Percentiles rank a stretch among this genome's conserved stretches.
Conservation (phyloP, 2,329 filamentous ascomycete species). For the Stromatinia cepivora region DNA sequence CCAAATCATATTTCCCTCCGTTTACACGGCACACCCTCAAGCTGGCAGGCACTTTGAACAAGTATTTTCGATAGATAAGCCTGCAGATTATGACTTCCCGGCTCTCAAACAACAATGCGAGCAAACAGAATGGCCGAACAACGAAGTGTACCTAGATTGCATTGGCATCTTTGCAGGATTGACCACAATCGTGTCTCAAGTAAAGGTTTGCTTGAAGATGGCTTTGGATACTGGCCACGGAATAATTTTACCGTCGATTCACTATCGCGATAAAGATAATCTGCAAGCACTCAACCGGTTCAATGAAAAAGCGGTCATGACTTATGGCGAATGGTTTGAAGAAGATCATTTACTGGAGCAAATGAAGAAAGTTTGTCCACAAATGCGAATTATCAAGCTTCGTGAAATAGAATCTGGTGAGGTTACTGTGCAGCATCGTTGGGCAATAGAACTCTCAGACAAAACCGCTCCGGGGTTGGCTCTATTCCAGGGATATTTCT, state of each 20-base stretch:
- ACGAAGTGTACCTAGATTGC: slow-evolving; percentile 41
- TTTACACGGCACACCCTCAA: slow-evolving; percentile 6
- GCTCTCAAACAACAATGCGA: slow-evolving; percentile 36
- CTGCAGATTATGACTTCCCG: slow-evolving; percentile 33
- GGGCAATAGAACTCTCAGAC: slow-evolving; percentile 32
- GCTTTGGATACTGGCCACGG: slow-evolving; percentile 40
- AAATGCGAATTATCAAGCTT: slow-evolving; percentile 41
- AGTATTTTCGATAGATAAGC: slow-evolving; percentile 36
- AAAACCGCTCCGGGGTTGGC: slow-evolving; percentile 36
- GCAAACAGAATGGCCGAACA: slow-evolving; percentile 27
- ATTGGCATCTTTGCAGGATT: slow-evolving; percentile 41
- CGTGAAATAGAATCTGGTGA: slow-evolving; percentile 30
- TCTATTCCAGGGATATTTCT: slow-evolving; percentile 24
- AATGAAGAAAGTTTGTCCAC: slow-evolving; percentile 38
- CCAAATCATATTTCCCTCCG: neutral
- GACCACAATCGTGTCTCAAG: slow-evolving; percentile 42
- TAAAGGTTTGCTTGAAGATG: slow-evolving; percentile 44
- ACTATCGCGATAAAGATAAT: slow-evolving; percentile 39
- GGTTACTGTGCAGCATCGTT: slow-evolving; percentile 33
- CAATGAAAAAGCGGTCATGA: slow-evolving; percentile 39
- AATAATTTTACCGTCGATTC: slow-evolving; percentile 42
- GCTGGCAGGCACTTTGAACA: slow-evolving; percentile 39
- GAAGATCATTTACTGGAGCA: slow-evolving; percentile 36
- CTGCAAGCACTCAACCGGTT: slow-evolving; percentile 41
- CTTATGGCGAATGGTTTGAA: slow-evolving; percentile 44